Conservation (phyloP, 805 yeast species). For the Sugiyamaella marilandica region DNA sequence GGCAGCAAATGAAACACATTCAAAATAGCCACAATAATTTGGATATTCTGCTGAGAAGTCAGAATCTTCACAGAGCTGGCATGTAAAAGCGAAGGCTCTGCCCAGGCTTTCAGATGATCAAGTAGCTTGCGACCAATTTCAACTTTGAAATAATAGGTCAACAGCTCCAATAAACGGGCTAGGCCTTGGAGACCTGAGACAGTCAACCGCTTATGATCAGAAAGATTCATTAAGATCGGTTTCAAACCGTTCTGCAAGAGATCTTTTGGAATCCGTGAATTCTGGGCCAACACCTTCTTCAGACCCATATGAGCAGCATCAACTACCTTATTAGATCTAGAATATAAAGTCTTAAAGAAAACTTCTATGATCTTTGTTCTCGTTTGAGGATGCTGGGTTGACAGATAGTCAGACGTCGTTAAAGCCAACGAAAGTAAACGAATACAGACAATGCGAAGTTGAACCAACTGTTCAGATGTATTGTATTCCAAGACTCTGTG, state of each 20-base stretch:
- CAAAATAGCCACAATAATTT: constrained; percentile 82
- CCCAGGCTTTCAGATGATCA: constrained; percentile 95
- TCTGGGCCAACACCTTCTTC: constrained; percentile 75
- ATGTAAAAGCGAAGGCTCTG: constrained; percentile 73
- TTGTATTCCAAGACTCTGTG: constrained; percentile 81
- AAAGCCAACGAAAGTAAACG: constrained; percentile 75
- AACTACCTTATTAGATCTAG: constrained; percentile 78
- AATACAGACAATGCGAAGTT: constrained; percentile 85
- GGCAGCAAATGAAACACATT: constrained; percentile 91
- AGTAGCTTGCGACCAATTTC: constrained; percentile 91
- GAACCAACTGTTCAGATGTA: constrained; percentile 82
- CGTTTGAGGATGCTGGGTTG: constrained; percentile 55
- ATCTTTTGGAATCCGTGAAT: constrained; percentile 88
- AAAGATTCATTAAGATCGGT: constrained; percentile 91
- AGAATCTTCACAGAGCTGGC: constrained; percentile 76
- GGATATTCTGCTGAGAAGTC: constrained; percentile 73
- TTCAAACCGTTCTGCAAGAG: constrained; percentile 89
- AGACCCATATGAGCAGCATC: constrained; percentile 91
- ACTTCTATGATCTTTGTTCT: constrained; percentile 85
- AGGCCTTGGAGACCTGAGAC: constrained; percentile 88
- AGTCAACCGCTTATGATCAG: constrained; percentile 87
- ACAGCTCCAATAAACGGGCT: constrained; percentile 75
- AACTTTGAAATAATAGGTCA: constrained; percentile 90
- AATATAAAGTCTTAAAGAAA: constrained; percentile 87
- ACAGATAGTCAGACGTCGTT: constrained; percentile 75